A percentile compares a stretch with the other conserved stretches of the same genome.
Conservation (phyloP, 805 yeast species). For the Yamadazyma olivae region DNA sequence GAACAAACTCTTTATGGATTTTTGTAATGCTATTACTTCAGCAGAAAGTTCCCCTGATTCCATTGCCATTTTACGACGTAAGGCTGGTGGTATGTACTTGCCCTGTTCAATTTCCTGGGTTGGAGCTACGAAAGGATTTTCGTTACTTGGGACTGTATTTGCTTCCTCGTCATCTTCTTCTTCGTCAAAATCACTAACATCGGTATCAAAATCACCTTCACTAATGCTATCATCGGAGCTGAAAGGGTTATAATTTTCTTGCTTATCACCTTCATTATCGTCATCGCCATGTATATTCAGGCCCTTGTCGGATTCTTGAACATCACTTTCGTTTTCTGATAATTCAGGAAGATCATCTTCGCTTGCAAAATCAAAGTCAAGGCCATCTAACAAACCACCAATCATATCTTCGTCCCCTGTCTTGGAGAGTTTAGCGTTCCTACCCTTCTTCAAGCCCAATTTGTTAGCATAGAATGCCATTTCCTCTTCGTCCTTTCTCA, state of each 20-base stretch:
- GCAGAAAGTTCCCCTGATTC: constrained; percentile 29
- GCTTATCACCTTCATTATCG: constrained; percentile 13
- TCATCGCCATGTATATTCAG: constrained; percentile 8
- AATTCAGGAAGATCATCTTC: constrained; percentile 13
- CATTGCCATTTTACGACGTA: constrained; percentile 53
- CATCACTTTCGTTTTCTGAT: constrained; percentile 16
- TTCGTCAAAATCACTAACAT: constrained; percentile 12
- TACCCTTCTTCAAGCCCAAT: constrained; percentile 62
- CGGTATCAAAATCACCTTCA: constrained; percentile 19
- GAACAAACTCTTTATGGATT: constrained; percentile 74
- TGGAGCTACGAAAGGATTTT: constrained; percentile 70
- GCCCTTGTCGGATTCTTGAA: constrained; percentile 12
- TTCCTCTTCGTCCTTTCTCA: constrained; percentile 69
- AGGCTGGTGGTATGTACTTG: constrained; percentile 86
- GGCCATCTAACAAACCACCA: constrained; percentile 80
- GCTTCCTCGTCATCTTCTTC: constrained; percentile 15
- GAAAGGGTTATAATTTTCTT: constrained; percentile 18
- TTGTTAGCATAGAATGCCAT: constrained; percentile 80
- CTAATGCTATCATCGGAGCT: constrained; percentile 17
- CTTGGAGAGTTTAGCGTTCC: constrained; percentile 43
- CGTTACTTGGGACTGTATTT: constrained; percentile 29
- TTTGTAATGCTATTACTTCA: constrained; percentile 48
- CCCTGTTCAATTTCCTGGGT: constrained; percentile 20
- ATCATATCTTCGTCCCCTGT: constrained; percentile 68
- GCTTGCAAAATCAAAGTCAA: constrained; percentile 46